Conservation (phyloP, 768 basidiomycete species). For the Tricholoma hemisulphureum region DNA sequence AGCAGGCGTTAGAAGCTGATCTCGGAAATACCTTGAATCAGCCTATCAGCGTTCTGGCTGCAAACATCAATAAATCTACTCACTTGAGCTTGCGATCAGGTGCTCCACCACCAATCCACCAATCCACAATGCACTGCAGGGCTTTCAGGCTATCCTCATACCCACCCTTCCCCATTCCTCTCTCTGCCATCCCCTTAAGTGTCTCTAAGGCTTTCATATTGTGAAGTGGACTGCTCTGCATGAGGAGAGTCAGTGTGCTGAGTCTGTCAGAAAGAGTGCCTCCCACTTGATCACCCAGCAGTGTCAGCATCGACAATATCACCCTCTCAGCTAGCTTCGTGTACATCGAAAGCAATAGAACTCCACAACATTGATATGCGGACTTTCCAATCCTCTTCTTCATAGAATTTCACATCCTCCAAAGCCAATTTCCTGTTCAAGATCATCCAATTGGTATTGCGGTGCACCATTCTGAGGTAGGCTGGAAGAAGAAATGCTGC, state of each 20-base stretch:
- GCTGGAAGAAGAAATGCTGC: slow-evolving; percentile 44
- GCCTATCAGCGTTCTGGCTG: not conserved
- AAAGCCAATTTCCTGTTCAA: slow-evolving; percentile 82
- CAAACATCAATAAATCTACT: slow-evolving; percentile 23
- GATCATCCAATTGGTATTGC: slow-evolving; percentile 61
- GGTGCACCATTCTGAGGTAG: slow-evolving; percentile 56
- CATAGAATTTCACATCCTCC: slow-evolving; percentile 60
- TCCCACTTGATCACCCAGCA: slow-evolving; percentile 64
- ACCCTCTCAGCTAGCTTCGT: slow-evolving; percentile 73
- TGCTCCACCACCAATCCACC: slow-evolving; percentile 96
- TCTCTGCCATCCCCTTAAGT: slow-evolving; percentile 72
- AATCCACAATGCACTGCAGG: slow-evolving; percentile 88
- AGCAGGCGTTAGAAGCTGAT: slow-evolving; percentile 67
- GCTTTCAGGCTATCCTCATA: slow-evolving; percentile 93
- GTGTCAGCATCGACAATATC: slow-evolving; percentile 33
- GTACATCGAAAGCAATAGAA: slow-evolving; percentile 48
- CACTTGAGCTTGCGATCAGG: slow-evolving; percentile 85
- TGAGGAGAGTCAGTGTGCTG: slow-evolving; percentile 85
- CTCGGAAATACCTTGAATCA: slow-evolving; percentile 78
- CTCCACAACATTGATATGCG: slow-evolving; percentile 45
- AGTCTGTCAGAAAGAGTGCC: slow-evolving; percentile 91
- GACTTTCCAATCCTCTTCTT: slow-evolving; percentile 51
- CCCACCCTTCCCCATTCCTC: slow-evolving; percentile 79
- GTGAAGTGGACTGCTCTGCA: slow-evolving; percentile 85
- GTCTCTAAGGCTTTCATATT: slow-evolving; percentile 78